A percentile compares a stretch with the other conserved stretches of the same genome.
Evolutionary conservation across 768 basidiomycete genomes (phyloP).

Genomic region (Boletus rubropictus): DNA sequence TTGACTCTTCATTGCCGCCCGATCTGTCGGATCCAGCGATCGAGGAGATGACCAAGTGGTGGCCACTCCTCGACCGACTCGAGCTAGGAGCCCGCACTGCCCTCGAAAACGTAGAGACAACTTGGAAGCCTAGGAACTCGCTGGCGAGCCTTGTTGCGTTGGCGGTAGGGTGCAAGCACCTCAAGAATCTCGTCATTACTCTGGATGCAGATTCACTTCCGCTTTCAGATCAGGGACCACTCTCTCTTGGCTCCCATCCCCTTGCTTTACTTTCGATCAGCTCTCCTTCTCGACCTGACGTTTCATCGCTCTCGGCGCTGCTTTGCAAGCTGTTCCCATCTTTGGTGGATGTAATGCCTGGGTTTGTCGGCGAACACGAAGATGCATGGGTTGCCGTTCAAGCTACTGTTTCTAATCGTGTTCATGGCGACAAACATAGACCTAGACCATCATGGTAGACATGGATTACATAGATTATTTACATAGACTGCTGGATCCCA

Average conservation of each 20-base stretch:
- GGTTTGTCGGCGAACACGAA: slow-evolving; percentile 26
- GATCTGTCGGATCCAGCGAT: slow-evolving; percentile 36
- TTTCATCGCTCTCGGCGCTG: slow-evolving; percentile 22
- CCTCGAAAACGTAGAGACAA: slow-evolving; percentile 18
- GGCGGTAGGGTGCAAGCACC: slow-evolving; percentile 14
- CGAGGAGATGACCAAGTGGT: slow-evolving; percentile 36
- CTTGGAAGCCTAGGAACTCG: slow-evolving; percentile 18
- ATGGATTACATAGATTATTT: not conserved
- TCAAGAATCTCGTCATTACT: slow-evolving; percentile 16
- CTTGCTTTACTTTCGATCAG: slow-evolving; percentile 34
- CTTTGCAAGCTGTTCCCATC: slow-evolving; percentile 38
- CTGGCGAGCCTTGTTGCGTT: slow-evolving; percentile 14
- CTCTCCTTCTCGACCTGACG: slow-evolving; percentile 28
- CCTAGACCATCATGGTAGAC: slow-evolving; percentile 2
- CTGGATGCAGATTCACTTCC: slow-evolving; percentile 8
- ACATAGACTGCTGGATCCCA: slow-evolving; percentile 4
- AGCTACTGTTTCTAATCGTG: slow-evolving; percentile 1
- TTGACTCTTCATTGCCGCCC: slow-evolving; percentile 39
- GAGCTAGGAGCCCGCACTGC: slow-evolving; percentile 34
- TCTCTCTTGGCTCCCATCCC: slow-evolving; percentile 1
- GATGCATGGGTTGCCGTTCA: slow-evolving; percentile 27
- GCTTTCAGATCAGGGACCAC: not conserved
- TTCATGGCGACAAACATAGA: not conserved
- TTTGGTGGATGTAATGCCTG: slow-evolving; percentile 33
- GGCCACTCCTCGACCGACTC: slow-evolving; percentile 41